Base-by-base conservation (phyloP, 768 basidiomycete genomes). In the Trametes maxima region DNA sequence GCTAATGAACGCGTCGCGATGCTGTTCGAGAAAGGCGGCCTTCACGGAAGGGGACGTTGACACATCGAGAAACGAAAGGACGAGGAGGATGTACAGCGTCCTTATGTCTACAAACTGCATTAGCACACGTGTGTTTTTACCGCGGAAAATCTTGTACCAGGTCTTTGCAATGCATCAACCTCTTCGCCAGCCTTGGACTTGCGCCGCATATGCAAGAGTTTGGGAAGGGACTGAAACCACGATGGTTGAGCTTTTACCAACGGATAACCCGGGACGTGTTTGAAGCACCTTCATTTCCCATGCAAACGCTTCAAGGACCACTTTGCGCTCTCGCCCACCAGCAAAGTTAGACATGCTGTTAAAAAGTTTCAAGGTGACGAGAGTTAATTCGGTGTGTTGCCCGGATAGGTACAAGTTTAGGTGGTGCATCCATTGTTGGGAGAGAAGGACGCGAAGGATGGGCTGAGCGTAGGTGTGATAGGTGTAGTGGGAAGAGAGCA, bases 271-370 rank as follows among this genome's bases (percentile, higher is more conserved):
- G 16, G 39, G 24, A n/a, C 1, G 68, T 14, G 36, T 5, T 7
- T 0, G 13, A 21, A 19, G 12, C 35, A 87, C 92, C 79, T 92
- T 93, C 33, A 81, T 78, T 59, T 90, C 90, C 92, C 92, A 94
- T 6, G 84, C 82, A 72, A 94, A 91, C 0, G 78, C 78, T 55
- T 92, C 91, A 25, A 87, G 72, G 1, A 90, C 77, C 0, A 77
- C 68, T 63, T 83, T 87, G 52, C 82, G 79, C 63, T 92, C 89
- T 22, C 80, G 74, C 17, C 90, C 89, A 22, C 88, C 81, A 1
- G 80, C 86, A 68, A 88, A 92, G 0, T 72, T 69, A 2, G 88
- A 85, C 66, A 92, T 79, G 0, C 76, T 73, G 60, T 84, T 80
- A 69, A 85, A 85, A 17, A 92, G 70, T 65, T 86, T 88, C 58